Evolutionary conservation across 2,329 filamentous ascomycete genomes (phyloP).

Genomic region (Trichoderma guizhouense): DNA sequence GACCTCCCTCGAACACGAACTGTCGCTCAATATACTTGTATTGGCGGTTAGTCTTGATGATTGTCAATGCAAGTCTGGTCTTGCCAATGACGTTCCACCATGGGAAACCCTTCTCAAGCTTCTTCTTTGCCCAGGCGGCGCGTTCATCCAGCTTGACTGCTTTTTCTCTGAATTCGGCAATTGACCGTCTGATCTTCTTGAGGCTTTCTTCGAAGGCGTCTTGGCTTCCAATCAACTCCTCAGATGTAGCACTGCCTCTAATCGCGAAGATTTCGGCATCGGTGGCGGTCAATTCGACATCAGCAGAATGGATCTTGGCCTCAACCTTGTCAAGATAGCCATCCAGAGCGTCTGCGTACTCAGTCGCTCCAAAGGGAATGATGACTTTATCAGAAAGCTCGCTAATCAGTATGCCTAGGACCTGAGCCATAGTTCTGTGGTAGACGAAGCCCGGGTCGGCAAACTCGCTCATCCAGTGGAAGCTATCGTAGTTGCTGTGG

Average conservation of each 20-base stretch:
- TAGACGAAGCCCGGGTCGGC: slow-evolving; percentile 69
- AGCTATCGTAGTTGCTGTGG: slow-evolving; percentile 88
- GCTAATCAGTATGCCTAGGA: slow-evolving; percentile 60
- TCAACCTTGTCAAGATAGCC: slow-evolving; percentile 52
- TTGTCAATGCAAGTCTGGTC: slow-evolving; percentile 58
- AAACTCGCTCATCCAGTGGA: slow-evolving; percentile 81
- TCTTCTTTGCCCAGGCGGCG: slow-evolving; percentile 40
- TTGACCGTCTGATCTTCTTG: slow-evolving; percentile 36
- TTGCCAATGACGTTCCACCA: slow-evolving; percentile 77
- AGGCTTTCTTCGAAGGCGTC: slow-evolving; percentile 41
- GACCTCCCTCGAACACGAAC: slow-evolving; percentile 71
- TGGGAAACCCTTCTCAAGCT: slow-evolving; percentile 55
- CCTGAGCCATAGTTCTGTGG: slow-evolving; percentile 63
- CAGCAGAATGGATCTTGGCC: slow-evolving; percentile 40
- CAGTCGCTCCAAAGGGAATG: slow-evolving; percentile 60
- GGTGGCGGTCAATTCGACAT: slow-evolving; percentile 22
- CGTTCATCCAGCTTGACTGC: slow-evolving; percentile 45
- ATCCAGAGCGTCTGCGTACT: slow-evolving; percentile 59
- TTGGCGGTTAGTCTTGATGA: slow-evolving; percentile 68
- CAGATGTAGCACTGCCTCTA: slow-evolving; percentile 27
- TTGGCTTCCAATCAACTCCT: slow-evolving; percentile 34
- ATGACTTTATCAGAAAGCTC: slow-evolving; percentile 60
- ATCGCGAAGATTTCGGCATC: slow-evolving; percentile 32
- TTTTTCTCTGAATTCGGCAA: slow-evolving; percentile 37
- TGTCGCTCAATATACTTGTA: slow-evolving; percentile 82